Conservation (phyloP, 495 filamentous ascomycete genomes). For the Ascobolus immersus region DNA sequence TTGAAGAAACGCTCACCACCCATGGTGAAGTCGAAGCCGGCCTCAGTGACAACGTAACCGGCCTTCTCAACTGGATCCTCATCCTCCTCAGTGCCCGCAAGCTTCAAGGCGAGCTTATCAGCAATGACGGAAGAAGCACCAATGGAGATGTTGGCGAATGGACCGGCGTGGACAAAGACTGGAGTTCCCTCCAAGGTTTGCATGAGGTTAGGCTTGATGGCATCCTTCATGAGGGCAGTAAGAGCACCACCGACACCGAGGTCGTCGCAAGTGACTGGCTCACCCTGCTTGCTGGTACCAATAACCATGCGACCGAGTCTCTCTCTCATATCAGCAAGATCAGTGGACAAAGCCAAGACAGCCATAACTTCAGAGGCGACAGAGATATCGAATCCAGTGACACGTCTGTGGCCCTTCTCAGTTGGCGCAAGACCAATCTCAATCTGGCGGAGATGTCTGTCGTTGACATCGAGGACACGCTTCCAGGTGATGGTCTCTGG, state of each 20-base stretch:
- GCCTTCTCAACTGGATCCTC: conserved; percentile 64
- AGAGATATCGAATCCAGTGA: conserved; percentile 90
- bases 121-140: conserved; percentile 84
- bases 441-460: conserved; percentile 70
- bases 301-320: conserved; percentile 84
- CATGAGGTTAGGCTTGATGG: conserved; percentile 97
- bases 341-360: conserved; percentile 77
- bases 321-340: conserved; percentile 72
- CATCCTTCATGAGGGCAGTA: conserved; percentile 87
- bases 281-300: conserved; percentile 55
- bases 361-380: conserved; percentile 98
- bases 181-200: conserved; percentile 93
- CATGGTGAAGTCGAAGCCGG: conserved; percentile 98
- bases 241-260: conserved; percentile 80
- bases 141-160: conserved; percentile 95
- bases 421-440: conserved; percentile 68
- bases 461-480: conserved; percentile 88
- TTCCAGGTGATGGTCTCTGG: conserved; percentile 93
- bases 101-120: conserved; percentile 83
- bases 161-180: conserved; percentile 88
- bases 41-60: conserved; percentile 92
- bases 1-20: conserved; percentile 99
- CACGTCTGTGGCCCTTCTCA: conserved; percentile 60
- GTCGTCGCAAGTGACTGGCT: conserved; percentile 88
- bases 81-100: conserved; percentile 84